Evolutionary conservation across 2,329 filamentous ascomycete species (phyloP).

Genomic region (Hypoxylon rubiginosum): DNA sequence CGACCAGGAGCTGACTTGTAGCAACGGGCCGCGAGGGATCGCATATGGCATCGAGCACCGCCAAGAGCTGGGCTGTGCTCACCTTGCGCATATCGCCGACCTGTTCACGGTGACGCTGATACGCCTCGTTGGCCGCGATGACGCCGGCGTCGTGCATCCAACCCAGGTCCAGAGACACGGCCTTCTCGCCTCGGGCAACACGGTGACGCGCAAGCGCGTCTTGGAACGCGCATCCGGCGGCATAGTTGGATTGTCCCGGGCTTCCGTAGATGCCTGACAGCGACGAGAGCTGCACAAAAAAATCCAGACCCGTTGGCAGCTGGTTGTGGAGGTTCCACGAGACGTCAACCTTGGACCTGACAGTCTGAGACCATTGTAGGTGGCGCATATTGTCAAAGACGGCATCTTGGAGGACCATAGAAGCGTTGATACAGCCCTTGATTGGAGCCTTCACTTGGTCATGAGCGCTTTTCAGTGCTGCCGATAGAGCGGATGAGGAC

Average conservation of each 20-base stretch:
- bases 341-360: slow-evolving; percentile 30
- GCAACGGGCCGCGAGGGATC: slow-evolving; percentile 20
- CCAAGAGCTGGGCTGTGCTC: slow-evolving; percentile 52
- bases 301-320: slow-evolving; percentile 27
- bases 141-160: slow-evolving; percentile 26
- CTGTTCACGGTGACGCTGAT: not conserved
- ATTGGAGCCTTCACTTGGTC: slow-evolving; percentile 4
- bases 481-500: not conserved
- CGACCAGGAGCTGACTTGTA: slow-evolving; percentile 35
- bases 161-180: slow-evolving; percentile 34
- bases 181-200: not conserved
- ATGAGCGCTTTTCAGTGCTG: not conserved
- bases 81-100: not conserved
- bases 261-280: slow-evolving; percentile 68
- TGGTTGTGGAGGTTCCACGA: slow-evolving; percentile 35
- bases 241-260: slow-evolving; percentile 69
- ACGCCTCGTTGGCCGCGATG: slow-evolving; percentile 21
- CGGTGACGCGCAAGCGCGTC: slow-evolving; percentile 50
- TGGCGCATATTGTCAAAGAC: slow-evolving; percentile 37
- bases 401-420: slow-evolving; percentile 25
- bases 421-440: slow-evolving; percentile 15
- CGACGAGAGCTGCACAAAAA: slow-evolving; percentile 61
- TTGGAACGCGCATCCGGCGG: slow-evolving; percentile 65
- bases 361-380: slow-evolving; percentile 24
- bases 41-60: slow-evolving; percentile 31